These are phyloP conservation scores for Pythium scleroteichum DNA, from an alignment of 352 stramenopile species.

Conservation along the genomic window DNA sequence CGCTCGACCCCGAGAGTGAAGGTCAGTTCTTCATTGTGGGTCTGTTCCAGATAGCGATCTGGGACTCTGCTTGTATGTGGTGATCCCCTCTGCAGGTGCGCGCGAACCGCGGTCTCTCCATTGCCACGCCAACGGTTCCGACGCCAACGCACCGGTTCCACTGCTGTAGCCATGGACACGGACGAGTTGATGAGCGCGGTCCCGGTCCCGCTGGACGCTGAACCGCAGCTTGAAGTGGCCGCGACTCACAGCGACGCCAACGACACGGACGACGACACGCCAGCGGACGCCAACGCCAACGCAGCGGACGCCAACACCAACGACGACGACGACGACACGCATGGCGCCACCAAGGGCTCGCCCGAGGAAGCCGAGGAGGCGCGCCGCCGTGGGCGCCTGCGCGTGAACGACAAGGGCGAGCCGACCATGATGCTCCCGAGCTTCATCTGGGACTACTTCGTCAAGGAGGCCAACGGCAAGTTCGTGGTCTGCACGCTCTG, in stretches of 20 bases:
- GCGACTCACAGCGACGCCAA: conserved; percentile 28
- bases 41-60: conserved; percentile 9
- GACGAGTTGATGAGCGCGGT: conserved; percentile 30
- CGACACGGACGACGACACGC: conserved; percentile 9
- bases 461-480: conserved; percentile 75
- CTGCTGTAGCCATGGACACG: conserved; percentile 19
- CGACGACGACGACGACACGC: neutral
- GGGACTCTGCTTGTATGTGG: conserved; percentile 11
- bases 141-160: conserved; percentile 17
- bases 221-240: conserved; percentile 29
- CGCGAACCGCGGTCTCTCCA: conserved; percentile 23
- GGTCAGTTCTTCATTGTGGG: conserved; percentile 13
- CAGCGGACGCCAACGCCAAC: neutral
- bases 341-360: neutral
- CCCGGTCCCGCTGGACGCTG: conserved; percentile 25
- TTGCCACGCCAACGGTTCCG: neutral
- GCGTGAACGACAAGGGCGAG: conserved; percentile 55
- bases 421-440: conserved; percentile 65
- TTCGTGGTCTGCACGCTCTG: conserved; percentile 80
- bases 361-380: neutral
- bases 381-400: conserved; percentile 21
- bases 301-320: conserved; percentile 13
- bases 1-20: conserved; percentile 22
- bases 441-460: conserved; percentile 88
- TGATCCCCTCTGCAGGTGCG: neutral